Evolutionary conservation across 2,329 filamentous ascomycete species (phyloP), one percentile per base, ranked within the genome.

Genomic region (Fusarium nurragi): DNA sequence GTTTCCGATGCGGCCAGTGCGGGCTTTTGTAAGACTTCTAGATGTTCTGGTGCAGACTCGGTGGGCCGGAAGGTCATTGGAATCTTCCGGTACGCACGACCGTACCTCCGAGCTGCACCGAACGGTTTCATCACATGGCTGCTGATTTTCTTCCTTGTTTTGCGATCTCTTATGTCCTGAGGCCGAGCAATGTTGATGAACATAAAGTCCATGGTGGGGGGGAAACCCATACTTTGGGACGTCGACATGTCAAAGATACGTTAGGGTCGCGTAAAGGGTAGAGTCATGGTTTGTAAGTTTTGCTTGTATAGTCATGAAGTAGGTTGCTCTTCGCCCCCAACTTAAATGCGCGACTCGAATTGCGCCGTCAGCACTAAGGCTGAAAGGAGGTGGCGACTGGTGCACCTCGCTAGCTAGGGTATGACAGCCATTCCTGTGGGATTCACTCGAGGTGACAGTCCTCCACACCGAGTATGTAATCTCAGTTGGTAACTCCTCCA

Each of bases 111-210:
- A 2, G 44, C 28, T 8, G 49, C 9, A 3, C 55, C 55, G 4
- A 62, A 55, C 0, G 37, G 44, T 14, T 62, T 62, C 59, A 62
- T 62, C 3, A 62, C 59, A 47, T 62, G 59, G 3, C 55, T 41
- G 7, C 54, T 44, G 25, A 62, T 62, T 21, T 46, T 62, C 10
- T 23, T 50, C 14, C 41, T 40, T 4, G 45, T 60, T 6, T 23
- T 25, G 8, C 40, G 28, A 12, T 51, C 25, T 23, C 60, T 60
- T 6, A 60, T 55, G 8, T 62, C 36, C 3, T 55, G 39, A 0
- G 49, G 59, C 2, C 47, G 59, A 5, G 49, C 32, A 23, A 62
- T 53, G 13, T 37, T 62, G 25, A 60, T 55, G 14, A 62, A 62
- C 32, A 62, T 28, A 3, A 60, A 32, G 8, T 60, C 40, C 3